phyloP scores from a whole-genome alignment of 768 basidiomycete species.

The Rhodocollybia butyracea region DNA sequence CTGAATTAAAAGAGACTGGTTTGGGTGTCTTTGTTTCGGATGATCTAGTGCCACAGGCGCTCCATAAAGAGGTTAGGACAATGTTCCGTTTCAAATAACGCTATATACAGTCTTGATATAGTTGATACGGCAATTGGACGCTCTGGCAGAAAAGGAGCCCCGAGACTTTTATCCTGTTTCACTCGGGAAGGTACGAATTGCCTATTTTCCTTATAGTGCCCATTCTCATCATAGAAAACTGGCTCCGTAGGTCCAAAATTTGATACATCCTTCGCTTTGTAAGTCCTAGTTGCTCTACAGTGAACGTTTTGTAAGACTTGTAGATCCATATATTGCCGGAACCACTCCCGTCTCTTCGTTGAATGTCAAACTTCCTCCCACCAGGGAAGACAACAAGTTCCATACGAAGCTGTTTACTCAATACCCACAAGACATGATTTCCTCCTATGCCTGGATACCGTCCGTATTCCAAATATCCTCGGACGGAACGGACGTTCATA shows the following conservation, averaged over 20 bases:
- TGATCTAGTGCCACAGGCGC: constrained; percentile 9
- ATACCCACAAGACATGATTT: neutral
- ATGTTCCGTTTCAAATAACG: neutral
- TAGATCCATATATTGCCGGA: constrained; percentile 12
- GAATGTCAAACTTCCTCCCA: too few relatives aligned
- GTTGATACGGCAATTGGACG: constrained; percentile 12
- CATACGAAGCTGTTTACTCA: neutral
- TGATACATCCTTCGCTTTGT: constrained; percentile 18
- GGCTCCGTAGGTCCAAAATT: constrained; percentile 12
- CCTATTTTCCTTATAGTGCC: neutral
- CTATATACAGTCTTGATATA: neutral
- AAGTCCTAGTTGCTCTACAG: neutral
- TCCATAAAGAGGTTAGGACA: constrained; percentile 12
- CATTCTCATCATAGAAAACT: too few relatives aligned
- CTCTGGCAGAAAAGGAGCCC: constrained; percentile 11
- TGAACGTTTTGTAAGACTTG: neutral
- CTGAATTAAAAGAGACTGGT: neutral
- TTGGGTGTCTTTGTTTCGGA: constrained; percentile 7
- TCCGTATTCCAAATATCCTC: constrained; percentile 12
- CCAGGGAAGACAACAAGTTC: neutral
- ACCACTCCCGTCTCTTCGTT: too few relatives aligned
- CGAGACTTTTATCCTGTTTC: constrained; percentile 17
- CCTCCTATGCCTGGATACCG: constrained; percentile 14
- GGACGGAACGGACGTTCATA: constrained; percentile 12
- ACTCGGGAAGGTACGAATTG: constrained; percentile 8